Conservation (phyloP, 192 early-diverging fungal species). For the Diversispora eburnea region DNA sequence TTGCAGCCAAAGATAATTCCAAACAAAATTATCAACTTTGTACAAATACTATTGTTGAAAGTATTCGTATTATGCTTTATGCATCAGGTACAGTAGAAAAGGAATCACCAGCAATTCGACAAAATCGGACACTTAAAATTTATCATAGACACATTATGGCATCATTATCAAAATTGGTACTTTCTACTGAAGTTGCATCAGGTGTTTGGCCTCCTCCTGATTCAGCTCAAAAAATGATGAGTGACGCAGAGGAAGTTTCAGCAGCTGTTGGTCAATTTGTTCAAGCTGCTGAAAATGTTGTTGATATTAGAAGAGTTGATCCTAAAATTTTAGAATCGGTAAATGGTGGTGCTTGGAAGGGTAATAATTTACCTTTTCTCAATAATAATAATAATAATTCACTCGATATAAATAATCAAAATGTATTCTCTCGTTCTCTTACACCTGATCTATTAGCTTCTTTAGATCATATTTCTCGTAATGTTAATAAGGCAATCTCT, state of each 20-base stretch:
- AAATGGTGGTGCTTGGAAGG: slow-evolving; percentile 26
- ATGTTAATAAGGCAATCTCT: slow-evolving; percentile 32
- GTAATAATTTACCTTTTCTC: slow-evolving; percentile 18
- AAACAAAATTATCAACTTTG: slow-evolving; percentile 55
- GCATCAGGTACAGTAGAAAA: slow-evolving; percentile 72
- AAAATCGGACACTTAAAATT: slow-evolving; percentile 60
- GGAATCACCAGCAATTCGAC: slow-evolving; percentile 62
- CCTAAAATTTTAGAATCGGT: slow-evolving; percentile 16
- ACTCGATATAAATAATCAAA: background rate
- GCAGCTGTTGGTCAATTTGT: slow-evolving; percentile 74
- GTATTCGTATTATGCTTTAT: slow-evolving; percentile 81
- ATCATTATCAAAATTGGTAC: slow-evolving; percentile 75
- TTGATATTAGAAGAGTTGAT: slow-evolving; percentile 23
- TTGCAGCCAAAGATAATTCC: slow-evolving; percentile 45
- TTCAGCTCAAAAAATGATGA: slow-evolving; percentile 69
- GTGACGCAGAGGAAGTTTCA: slow-evolving; percentile 72
- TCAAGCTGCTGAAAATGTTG: slow-evolving; percentile 54
- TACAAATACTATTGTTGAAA: slow-evolving; percentile 62
- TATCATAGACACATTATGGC: slow-evolving; percentile 77
- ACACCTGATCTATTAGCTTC: slow-evolving; percentile 29
- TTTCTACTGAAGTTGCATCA: slow-evolving; percentile 77
- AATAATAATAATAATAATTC: background rate
- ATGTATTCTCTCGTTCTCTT: slow-evolving; percentile 2
- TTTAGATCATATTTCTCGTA: slow-evolving; percentile 38
- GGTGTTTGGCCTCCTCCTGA: slow-evolving; percentile 92